phyloP scores from a whole-genome alignment of 495 filamentous ascomycete genomes.

The Neurospora pannonica region DNA sequence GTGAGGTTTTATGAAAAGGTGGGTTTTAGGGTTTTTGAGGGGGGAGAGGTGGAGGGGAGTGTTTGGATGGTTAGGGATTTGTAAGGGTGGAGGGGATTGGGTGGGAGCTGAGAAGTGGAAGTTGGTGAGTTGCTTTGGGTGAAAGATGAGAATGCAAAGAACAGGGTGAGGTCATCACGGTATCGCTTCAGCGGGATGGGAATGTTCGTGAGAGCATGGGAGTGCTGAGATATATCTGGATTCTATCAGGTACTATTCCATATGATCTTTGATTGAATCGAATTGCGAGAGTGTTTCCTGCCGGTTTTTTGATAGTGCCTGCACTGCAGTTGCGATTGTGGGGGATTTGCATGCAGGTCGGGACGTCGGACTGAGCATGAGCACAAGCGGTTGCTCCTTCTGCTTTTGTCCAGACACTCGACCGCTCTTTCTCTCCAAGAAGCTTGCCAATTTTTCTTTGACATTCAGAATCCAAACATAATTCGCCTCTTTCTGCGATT shows the following conservation, averaged over 20 bases:
- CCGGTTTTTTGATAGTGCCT: neutral
- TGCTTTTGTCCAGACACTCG: neutral
- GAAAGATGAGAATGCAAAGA: too few relatives aligned
- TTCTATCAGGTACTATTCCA: neutral
- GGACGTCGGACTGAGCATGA: neutral
- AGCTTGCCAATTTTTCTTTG: neutral
- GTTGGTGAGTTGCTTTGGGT: too few relatives aligned
- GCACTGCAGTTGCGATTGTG: neutral
- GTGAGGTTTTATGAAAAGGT: conserved; percentile 33
- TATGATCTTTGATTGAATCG: too few relatives aligned
- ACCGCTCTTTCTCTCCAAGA: neutral
- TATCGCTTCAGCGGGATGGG: neutral
- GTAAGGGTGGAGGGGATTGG: neutral
- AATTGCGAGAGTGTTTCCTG: neutral
- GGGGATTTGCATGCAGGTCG: neutral
- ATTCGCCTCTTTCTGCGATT: neutral
- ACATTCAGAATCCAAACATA: neutral
- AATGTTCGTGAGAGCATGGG: neutral
- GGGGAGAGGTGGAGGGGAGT: conserved; percentile 22
- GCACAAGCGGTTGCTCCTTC: neutral
- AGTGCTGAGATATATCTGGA: neutral
- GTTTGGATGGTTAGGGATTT: conserved; percentile 34
- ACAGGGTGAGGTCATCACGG: neutral
- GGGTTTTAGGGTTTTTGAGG: conserved; percentile 28
- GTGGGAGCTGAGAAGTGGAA: neutral